phyloP scores from a whole-genome alignment of 1,139 yeast species.

The Hansenula lynferdii region DNA sequence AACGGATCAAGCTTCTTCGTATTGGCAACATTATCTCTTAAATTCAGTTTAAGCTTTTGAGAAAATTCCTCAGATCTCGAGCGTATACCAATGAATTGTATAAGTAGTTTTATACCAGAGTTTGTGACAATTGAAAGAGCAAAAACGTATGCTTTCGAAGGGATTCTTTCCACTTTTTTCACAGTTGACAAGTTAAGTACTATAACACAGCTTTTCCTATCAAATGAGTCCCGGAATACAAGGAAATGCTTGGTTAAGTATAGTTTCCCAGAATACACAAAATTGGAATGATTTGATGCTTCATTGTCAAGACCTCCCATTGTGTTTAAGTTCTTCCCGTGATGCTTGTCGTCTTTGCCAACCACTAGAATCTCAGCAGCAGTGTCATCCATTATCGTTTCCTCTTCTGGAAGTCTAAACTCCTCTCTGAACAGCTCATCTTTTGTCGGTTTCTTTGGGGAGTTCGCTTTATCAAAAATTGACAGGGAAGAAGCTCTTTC shows the following conservation, averaged over 20 bases:
- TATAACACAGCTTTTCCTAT: conserved; percentile 63
- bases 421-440: conserved; percentile 69
- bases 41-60: conserved; percentile 52
- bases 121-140: conserved; percentile 70
- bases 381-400: conserved; percentile 59
- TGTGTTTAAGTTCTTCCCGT: conserved; percentile 5
- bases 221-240: conserved; percentile 68
- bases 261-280: conserved; percentile 52
- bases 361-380: conserved; percentile 63
- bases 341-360: conserved; percentile 31
- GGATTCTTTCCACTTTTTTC: conserved; percentile 81
- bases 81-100: conserved; percentile 75
- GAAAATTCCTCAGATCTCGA: conserved; percentile 82
- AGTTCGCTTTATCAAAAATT: conserved; percentile 32
- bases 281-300: conserved; percentile 24
- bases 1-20: conserved; percentile 63
- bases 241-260: conserved; percentile 71
- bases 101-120: conserved; percentile 55
- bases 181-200: conserved; percentile 72
- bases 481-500: conserved; percentile 41
- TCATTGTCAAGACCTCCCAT: conserved; percentile 10
- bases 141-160: conserved; percentile 72
- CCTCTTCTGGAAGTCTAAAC: conserved; percentile 67
- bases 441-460: conserved; percentile 38
- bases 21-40: conserved; percentile 60